Conservation (phyloP, 2,329 filamentous ascomycete genomes). For the Colletotrichum nymphaeae region DNA sequence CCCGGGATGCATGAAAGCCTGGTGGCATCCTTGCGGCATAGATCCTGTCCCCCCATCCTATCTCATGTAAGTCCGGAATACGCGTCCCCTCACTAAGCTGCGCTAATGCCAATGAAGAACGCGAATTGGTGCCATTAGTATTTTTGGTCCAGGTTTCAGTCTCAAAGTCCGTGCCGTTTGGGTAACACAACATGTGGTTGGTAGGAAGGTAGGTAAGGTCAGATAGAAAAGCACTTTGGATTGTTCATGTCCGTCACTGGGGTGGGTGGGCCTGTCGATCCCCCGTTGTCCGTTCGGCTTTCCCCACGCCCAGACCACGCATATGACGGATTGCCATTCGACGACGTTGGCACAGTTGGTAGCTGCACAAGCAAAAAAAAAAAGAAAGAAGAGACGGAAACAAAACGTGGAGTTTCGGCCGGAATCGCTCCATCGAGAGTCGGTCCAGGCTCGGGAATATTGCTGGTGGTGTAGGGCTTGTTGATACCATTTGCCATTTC, state of each 20-base stretch:
- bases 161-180: conserved; percentile 24
- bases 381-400: conserved; percentile 22
- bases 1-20: conserved; percentile 16
- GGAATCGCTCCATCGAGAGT: neutral
- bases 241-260: conserved; percentile 20
- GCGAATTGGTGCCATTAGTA: conserved; percentile 14
- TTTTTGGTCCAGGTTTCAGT: conserved; percentile 29
- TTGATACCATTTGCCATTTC: conserved; percentile 1
- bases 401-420: neutral
- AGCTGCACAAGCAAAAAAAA: neutral
- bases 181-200: conserved; percentile 23
- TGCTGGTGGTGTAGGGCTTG: conserved; percentile 4
- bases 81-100: conserved; percentile 4
- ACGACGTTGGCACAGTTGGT: neutral
- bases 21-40: conserved; percentile 7
- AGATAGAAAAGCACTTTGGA: neutral
- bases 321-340: conserved; percentile 13
- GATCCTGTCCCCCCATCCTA: neutral
- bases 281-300: conserved; percentile 32
- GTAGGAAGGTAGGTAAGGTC: neutral
- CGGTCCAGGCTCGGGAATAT: neutral
- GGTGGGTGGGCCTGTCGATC: conserved; percentile 12
- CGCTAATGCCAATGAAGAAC: conserved; percentile 2
- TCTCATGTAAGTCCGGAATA: conserved; percentile 6
- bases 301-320: conserved; percentile 24